Percentiles rank a stretch among this genome's conserved stretches.
These are phyloP conservation scores for Hortiboletus campestris DNA, from an alignment of 768 basidiomycete species.

Conservation along the genomic window DNA sequence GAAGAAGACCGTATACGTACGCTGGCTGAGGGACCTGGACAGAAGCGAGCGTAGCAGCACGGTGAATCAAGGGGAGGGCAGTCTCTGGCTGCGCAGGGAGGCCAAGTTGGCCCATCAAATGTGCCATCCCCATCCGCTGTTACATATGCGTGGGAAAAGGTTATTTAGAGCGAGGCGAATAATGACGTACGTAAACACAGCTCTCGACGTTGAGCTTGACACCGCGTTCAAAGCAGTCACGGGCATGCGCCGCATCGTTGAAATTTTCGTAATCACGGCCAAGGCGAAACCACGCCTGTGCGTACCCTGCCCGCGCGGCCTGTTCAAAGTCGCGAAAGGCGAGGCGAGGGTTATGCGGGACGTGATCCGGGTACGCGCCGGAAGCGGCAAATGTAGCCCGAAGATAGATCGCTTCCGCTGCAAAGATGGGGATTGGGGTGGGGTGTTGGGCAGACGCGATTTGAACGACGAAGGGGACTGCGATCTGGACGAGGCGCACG, in stretches of 20 bases:
- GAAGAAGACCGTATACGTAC: slow-evolving; percentile 84
- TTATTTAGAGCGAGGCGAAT: neutral
- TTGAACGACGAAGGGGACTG: slow-evolving; percentile 63
- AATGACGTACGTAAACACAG: slow-evolving; percentile 42
- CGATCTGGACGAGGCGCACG: slow-evolving; percentile 55
- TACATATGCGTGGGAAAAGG: slow-evolving; percentile 5
- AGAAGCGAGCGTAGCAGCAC: slow-evolving; percentile 72
- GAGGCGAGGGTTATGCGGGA: slow-evolving; percentile 64
- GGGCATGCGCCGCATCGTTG: slow-evolving; percentile 68
- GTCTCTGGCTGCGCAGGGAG: slow-evolving; percentile 48
- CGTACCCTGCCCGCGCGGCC: slow-evolving; percentile 74
- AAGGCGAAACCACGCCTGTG: slow-evolving; percentile 86
- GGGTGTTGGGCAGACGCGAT: slow-evolving; percentile 42
- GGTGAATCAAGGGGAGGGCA: slow-evolving; percentile 72
- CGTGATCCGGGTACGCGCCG: slow-evolving; percentile 65
- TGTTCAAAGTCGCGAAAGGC: slow-evolving; percentile 91
- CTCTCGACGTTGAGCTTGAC: slow-evolving; percentile 70
- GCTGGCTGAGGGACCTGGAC: slow-evolving; percentile 83
- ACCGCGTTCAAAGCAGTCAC: slow-evolving; percentile 86
- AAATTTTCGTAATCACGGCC: slow-evolving; percentile 92
- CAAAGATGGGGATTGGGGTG: slow-evolving; percentile 39
- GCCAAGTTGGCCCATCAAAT: slow-evolving; percentile 84
- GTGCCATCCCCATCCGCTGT: slow-evolving; percentile 90
- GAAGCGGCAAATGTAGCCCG: slow-evolving; percentile 72
- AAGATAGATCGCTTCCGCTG: slow-evolving; percentile 74